Conservation (phyloP, 2,329 filamentous ascomycete genomes). For the Talaromyces sp. region DNA sequence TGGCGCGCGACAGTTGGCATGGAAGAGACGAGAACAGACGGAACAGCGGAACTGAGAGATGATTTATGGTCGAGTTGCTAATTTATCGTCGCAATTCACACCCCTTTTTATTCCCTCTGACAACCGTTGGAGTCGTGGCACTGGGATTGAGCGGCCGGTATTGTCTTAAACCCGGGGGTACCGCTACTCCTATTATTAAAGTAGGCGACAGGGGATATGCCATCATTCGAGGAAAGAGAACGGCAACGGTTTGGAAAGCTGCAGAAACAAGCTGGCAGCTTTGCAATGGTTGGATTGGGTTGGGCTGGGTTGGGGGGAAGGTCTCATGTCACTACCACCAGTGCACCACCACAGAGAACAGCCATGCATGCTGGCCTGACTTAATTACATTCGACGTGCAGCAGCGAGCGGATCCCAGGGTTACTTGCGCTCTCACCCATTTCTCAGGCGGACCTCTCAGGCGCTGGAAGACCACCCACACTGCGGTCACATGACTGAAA, state of each 20-base stretch:
- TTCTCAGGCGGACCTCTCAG: slow-evolving; percentile 9
- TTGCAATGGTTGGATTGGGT: slow-evolving; percentile 9
- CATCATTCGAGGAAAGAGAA: slow-evolving; percentile 12
- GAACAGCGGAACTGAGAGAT: neutral
- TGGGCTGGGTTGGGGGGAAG: neutral
- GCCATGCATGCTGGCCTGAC: slow-evolving; percentile 13
- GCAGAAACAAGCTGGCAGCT: slow-evolving; percentile 19
- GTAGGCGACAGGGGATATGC: slow-evolving; percentile 8
- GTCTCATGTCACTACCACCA: slow-evolving; percentile 14
- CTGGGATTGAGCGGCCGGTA: slow-evolving; percentile 7
- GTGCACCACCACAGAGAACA: slow-evolving; percentile 8
- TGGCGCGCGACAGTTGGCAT: slow-evolving; percentile 21
- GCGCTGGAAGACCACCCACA: slow-evolving; percentile 18
- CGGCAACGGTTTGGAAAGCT: slow-evolving; percentile 9
- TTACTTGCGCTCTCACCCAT: slow-evolving; percentile 3
- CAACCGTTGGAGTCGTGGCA: neutral
- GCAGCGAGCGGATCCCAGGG: slow-evolving; percentile 16
- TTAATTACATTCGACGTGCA: slow-evolving; percentile 17
- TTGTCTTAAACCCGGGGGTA: slow-evolving; percentile 9
- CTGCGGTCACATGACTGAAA: slow-evolving; percentile 38
- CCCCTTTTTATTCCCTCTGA: neutral
- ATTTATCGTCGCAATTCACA: neutral
- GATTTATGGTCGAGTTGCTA: neutral
- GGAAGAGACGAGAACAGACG: slow-evolving; percentile 1
- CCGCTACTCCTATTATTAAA: slow-evolving; percentile 7